Percentiles rank a stretch among this genome's conserved stretches.
These are phyloP conservation scores for Begonia loranthoides DNA, from an alignment of 306 rosid genomes.

Conservation along the genomic window DNA sequence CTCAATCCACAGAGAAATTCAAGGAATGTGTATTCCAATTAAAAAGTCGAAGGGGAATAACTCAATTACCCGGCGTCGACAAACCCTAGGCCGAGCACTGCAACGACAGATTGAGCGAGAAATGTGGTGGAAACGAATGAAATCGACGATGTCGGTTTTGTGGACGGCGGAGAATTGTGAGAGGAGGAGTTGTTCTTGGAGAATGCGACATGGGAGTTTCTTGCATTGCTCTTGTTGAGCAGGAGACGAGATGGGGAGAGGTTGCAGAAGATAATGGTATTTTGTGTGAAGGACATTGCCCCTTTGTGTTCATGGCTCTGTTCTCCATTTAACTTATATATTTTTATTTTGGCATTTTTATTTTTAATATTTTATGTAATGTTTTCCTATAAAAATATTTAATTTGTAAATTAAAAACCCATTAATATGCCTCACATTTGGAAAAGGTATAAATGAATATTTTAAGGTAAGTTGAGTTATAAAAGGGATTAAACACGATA, in stretches of 20 bases:
- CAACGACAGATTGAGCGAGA: constrained; percentile 47
- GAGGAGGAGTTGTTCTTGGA: constrained; percentile 32
- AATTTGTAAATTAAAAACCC: too few species aligned
- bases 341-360: neutral
- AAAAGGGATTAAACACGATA: too few species aligned
- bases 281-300: constrained; percentile 23
- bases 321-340: neutral
- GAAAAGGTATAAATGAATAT: too few species aligned
- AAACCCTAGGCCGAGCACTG: constrained; percentile 63
- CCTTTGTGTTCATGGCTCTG: neutral
- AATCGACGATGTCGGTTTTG: too few species aligned
- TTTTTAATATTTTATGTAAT: too few species aligned
- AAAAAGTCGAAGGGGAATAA: neutral
- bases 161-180: constrained; percentile 1
- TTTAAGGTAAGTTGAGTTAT: too few species aligned
- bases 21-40: neutral
- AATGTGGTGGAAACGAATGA: constrained; percentile 22
- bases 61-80: constrained; percentile 59
- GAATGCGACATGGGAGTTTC: constrained; percentile 5
- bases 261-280: constrained; percentile 18
- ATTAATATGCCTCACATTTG: too few species aligned
- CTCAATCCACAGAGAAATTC: constrained; percentile 2
- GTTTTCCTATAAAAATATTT: too few species aligned
- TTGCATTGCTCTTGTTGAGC: constrained; percentile 19
- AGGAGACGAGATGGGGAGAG: constrained; percentile 10